Percentiles rank a stretch among this genome's conserved stretches.
These are phyloP conservation scores for Botrytis cinerea DNA, from an alignment of 2,329 filamentous ascomycete genomes.

Conservation along the genomic window DNA sequence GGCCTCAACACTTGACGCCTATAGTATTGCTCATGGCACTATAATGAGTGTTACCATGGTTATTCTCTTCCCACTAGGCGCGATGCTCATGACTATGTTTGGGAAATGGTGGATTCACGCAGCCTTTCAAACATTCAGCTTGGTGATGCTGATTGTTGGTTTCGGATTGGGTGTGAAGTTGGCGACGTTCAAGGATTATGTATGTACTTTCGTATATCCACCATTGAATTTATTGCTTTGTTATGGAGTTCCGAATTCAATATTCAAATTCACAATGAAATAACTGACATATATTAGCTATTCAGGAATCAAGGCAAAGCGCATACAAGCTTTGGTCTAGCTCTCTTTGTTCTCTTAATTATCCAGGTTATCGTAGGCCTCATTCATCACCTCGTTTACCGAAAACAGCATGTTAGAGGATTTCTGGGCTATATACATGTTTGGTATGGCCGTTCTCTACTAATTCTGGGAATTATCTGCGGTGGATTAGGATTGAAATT, in stretches of 20 bases:
- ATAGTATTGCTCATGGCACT: constrained; percentile 53
- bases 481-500: constrained; percentile 62
- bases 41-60: constrained; percentile 62
- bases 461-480: constrained; percentile 62
- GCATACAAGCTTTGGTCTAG: constrained; percentile 59
- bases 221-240: not conserved
- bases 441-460: constrained; percentile 61
- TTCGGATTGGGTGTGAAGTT: constrained; percentile 59
- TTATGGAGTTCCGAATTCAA: not conserved
- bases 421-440: constrained; percentile 58
- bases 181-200: constrained; percentile 43
- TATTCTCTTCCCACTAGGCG: constrained; percentile 60
- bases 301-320: constrained; percentile 45
- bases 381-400: constrained; percentile 58
- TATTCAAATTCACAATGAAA: not conserved
- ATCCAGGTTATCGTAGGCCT: constrained; percentile 60
- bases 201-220: constrained; percentile 45
- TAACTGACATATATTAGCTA: constrained; percentile 43
- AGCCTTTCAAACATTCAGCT: constrained; percentile 55
- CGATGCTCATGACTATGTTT: constrained; percentile 59
- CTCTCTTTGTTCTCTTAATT: constrained; percentile 55
- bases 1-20: constrained; percentile 23
- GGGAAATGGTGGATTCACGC: constrained; percentile 55
- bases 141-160: constrained; percentile 61
- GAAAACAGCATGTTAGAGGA: constrained; percentile 48